Evolutionary conservation across 768 basidiomycete genomes (phyloP), one percentile per base, ranked within the genome.

Genomic region (Austroboletus eburneus): DNA sequence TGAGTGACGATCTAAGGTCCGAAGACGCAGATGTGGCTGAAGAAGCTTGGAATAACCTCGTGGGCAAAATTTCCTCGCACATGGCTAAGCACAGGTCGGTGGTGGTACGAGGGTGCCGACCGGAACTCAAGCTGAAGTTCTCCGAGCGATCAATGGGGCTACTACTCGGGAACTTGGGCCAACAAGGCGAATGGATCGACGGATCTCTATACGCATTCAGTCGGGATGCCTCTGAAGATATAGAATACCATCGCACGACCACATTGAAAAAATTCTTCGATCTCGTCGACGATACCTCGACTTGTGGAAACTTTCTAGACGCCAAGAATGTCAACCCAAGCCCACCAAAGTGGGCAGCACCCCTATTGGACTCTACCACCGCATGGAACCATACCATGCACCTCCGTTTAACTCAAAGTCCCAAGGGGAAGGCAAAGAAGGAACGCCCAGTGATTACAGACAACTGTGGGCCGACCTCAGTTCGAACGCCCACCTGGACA

Each of bases 251-350:
- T n/a, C 4, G 5, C 3, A n/a, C 2, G 1, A 51, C 41, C 1
- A 43, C 18, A 0, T 8, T 51, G 41, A 2, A 13, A 0, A 7
- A 34, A 6, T 51, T 51, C 14, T 2, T 51, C 0, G 41, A 51
- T 6, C 33, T 34, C 2, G n/a, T 35, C 5, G 18, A 40, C 9
- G 29, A 46, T 9, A 2, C 25, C 0, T 25, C 27, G 2, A 20
- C 32, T 0, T 51, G 50, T 10, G 50, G 41, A 6, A 51, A 51
- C 9, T 51, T 51, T 21, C 41, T 51, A 0, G 37, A 51, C 7
- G 27, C 5, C 0, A 51, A 51, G n/a, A 16, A 43, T 36, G 2
- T 47, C 7, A 51, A 39, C 10, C 18, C 45, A 2, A 42, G 30
- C 9, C 23, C 33, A 5, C 50, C 41, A 0, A n/a, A 3, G 0